These are phyloP conservation scores for Urtica urens DNA, from an alignment of 306 rosid species.

Conservation along the genomic window DNA sequence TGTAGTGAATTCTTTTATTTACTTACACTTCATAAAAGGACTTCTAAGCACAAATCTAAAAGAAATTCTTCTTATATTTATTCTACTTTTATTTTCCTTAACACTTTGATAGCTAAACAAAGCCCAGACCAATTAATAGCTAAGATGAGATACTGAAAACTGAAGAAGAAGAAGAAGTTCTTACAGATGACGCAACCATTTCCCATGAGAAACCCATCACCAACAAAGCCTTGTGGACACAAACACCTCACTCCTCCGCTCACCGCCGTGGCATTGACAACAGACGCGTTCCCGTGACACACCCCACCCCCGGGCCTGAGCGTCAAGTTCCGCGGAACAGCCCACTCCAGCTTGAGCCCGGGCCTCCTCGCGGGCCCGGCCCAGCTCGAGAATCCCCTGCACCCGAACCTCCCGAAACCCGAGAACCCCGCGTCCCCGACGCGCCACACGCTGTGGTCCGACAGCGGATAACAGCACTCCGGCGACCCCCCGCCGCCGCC, in stretches of 20 bases:
- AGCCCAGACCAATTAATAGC: no score
- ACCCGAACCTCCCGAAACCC: slow-evolving; percentile 60
- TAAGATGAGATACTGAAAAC: neutral
- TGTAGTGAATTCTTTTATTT: neutral
- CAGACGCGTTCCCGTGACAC: slow-evolving; percentile 49
- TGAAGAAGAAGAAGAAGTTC: slow-evolving; percentile 8
- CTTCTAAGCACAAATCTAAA: no score
- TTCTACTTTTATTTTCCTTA: no score
- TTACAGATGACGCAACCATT: slow-evolving; percentile 67
- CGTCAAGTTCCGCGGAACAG: slow-evolving; percentile 51
- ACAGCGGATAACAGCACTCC: slow-evolving; percentile 80
- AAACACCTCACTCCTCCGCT: slow-evolving; percentile 48
- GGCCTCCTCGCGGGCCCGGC: slow-evolving; percentile 40
- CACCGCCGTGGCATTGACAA: slow-evolving; percentile 52
- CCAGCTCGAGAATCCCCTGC: slow-evolving; percentile 96
- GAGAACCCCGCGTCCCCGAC: slow-evolving; percentile 56
- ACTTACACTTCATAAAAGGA: no score
- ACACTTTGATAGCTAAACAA: no score
- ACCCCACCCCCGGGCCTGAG: no score
- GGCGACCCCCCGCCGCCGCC: slow-evolving; percentile 40
- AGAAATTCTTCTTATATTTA: no score
- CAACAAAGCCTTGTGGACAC: slow-evolving; percentile 62
- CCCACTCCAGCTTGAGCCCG: slow-evolving; percentile 92
- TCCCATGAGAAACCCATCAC: slow-evolving; percentile 78
- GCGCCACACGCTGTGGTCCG: slow-evolving; percentile 72